Evolutionary conservation across 495 filamentous ascomycete species (phyloP).

Genomic region (Podospora fimiseda): DNA sequence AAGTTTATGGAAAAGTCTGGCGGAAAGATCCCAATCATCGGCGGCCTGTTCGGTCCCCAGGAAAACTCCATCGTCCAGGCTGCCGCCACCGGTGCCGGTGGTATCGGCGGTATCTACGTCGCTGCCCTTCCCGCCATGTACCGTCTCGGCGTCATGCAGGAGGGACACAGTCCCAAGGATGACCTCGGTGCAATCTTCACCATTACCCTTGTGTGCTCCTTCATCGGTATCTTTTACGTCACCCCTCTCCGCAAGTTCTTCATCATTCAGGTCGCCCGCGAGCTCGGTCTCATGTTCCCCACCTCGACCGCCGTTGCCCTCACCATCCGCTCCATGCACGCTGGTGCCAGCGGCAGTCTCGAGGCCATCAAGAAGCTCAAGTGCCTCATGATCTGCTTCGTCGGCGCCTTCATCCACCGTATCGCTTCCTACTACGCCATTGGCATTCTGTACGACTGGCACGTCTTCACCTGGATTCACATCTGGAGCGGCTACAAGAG

Average conservation of each 20-base stretch:
- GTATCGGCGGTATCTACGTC: slow-evolving; percentile 57
- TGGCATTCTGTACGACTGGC: slow-evolving; percentile 63
- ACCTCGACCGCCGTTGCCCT: slow-evolving; percentile 57
- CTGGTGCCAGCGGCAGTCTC: slow-evolving; percentile 42
- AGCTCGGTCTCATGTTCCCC: slow-evolving; percentile 59
- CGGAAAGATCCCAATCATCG: slow-evolving; percentile 50
- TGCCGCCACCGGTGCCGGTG: slow-evolving; percentile 56
- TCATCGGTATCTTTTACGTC: slow-evolving; percentile 62
- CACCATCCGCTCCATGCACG: slow-evolving; percentile 60
- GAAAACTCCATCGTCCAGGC: slow-evolving; percentile 64
- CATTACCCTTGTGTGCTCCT: slow-evolving; percentile 57
- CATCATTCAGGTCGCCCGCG: slow-evolving; percentile 57
- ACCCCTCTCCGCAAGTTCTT: slow-evolving; percentile 65
- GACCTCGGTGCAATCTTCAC: slow-evolving; percentile 55
- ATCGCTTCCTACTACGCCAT: slow-evolving; percentile 56
- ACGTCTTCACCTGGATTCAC: slow-evolving; percentile 57
- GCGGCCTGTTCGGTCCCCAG: slow-evolving; percentile 56
- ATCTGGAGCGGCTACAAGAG: slow-evolving; percentile 55
- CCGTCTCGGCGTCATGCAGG: slow-evolving; percentile 45
- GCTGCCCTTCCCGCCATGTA: slow-evolving; percentile 61
- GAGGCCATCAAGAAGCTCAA: slow-evolving; percentile 56
- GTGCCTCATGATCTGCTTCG: slow-evolving; percentile 48
- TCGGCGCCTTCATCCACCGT: slow-evolving; percentile 43
- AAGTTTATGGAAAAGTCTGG: slow-evolving; percentile 44
- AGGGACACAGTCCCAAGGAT: slow-evolving; percentile 39